A percentile compares a stretch with the other conserved stretches of the same genome.
Conservation (phyloP, 495 filamentous ascomycete species). For the Aspergillus leporis region DNA sequence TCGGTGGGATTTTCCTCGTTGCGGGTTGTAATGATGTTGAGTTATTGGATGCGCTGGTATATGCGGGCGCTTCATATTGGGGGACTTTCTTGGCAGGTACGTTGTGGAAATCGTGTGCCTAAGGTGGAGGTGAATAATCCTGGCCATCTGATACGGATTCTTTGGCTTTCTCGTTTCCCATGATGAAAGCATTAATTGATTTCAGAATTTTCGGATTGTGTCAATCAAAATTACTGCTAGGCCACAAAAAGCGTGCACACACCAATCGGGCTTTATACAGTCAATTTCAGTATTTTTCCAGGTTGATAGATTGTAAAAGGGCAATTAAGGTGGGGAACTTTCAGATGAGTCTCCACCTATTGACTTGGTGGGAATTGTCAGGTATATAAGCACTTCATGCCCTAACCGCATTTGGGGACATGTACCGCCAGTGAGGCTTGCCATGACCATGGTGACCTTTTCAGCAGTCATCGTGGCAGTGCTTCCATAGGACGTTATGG, state of each 20-base stretch:
- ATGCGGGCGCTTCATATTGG: constrained; percentile 1
- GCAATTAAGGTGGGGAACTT: no score
- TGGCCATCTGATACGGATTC: no score
- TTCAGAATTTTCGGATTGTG: no score
- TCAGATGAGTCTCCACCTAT: no score
- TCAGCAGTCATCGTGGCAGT: not conserved
- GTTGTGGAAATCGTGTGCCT: not conserved
- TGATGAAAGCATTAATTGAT: no score
- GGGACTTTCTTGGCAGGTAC: not conserved
- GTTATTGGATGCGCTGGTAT: not conserved
- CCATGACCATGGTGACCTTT: not conserved
- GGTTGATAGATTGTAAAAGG: no score
- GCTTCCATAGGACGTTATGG: not conserved
- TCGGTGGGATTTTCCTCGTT: constrained; percentile 17
- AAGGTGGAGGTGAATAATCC: not conserved
- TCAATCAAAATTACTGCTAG: no score
- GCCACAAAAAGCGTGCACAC: no score
- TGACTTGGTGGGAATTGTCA: not conserved
- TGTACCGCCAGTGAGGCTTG: not conserved
- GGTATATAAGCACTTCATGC: not conserved
- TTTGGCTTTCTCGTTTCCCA: not conserved
- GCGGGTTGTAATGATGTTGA: constrained; percentile 4
- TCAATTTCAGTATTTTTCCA: no score
- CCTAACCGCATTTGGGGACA: not conserved
- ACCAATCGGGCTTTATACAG: no score